Percentiles rank a stretch among this genome's conserved stretches.
phyloP scores from a whole-genome alignment of 2,329 filamentous ascomycete genomes.

The Rutstroemia sp. region DNA sequence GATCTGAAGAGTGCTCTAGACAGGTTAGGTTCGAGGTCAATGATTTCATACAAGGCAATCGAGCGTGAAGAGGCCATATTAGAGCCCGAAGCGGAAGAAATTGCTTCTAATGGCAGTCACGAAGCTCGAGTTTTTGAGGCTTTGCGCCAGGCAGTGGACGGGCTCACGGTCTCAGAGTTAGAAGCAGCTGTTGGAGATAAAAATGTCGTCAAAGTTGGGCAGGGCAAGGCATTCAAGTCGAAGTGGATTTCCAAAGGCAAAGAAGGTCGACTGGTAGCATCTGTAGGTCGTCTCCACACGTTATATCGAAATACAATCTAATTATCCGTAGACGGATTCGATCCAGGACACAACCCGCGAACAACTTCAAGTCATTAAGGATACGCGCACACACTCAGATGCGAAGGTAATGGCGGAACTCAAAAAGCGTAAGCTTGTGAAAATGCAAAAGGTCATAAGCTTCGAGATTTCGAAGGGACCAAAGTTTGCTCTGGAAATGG shows the following conservation, averaged over 20 bases:
- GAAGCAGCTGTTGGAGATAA: slow-evolving; percentile 65
- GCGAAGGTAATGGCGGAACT: slow-evolving; percentile 71
- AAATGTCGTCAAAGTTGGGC: slow-evolving; percentile 72
- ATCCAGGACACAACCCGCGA: slow-evolving; percentile 76
- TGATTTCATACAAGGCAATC: slow-evolving; percentile 79
- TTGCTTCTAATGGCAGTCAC: slow-evolving; percentile 69
- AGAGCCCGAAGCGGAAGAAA: slow-evolving; percentile 66
- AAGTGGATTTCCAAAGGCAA: slow-evolving; percentile 62
- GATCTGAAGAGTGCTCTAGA: slow-evolving; percentile 83
- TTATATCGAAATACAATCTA: slow-evolving; percentile 6
- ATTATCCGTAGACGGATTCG: slow-evolving; percentile 47
- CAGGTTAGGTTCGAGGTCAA: slow-evolving; percentile 72
- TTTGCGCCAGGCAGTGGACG: slow-evolving; percentile 63
- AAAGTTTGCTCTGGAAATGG: slow-evolving; percentile 82
- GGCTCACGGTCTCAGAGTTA: slow-evolving; percentile 71
- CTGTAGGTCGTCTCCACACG: slow-evolving; percentile 33
- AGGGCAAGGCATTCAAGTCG: slow-evolving; percentile 86
- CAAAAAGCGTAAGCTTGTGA: slow-evolving; percentile 87
- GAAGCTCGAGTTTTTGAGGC: slow-evolving; percentile 78
- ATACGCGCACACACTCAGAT: slow-evolving; percentile 62
- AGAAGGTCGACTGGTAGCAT: slow-evolving; percentile 46
- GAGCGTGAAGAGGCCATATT: slow-evolving; percentile 72
- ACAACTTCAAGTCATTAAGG: slow-evolving; percentile 65
- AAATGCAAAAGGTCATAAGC: slow-evolving; percentile 72
- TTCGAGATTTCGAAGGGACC: slow-evolving; percentile 80